phyloP scores from a whole-genome alignment of 2,329 filamentous ascomycete genomes.

The Chaetomium sp. region DNA sequence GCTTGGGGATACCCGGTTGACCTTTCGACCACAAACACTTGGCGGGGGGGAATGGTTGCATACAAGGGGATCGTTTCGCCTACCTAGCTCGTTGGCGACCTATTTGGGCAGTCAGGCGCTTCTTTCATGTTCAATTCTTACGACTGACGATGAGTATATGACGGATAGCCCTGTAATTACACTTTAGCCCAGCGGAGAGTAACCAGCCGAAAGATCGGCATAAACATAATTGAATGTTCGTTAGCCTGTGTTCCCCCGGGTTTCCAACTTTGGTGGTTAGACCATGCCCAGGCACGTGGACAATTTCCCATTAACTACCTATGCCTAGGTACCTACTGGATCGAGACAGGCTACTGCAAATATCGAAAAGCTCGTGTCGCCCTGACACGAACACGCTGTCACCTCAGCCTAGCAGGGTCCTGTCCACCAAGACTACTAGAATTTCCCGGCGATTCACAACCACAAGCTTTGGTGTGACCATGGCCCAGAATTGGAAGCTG shows the following conservation, averaged over 20 bases:
- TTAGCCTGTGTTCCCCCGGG: background rate
- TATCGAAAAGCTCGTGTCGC: background rate
- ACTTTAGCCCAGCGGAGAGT: background rate
- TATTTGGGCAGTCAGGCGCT: slow-evolving; percentile 1
- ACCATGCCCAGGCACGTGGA: background rate
- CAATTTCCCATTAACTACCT: background rate
- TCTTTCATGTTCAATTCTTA: slow-evolving; percentile 22
- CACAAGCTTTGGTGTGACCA: background rate
- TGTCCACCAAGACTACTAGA: background rate
- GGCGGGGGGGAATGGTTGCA: background rate
- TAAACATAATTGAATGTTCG: slow-evolving; percentile 19
- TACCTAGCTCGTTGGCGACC: background rate
- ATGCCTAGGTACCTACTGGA: background rate
- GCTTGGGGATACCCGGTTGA: slow-evolving; percentile 4
- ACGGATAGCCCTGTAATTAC: slow-evolving; percentile 16
- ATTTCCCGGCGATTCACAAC: slow-evolving; percentile 10
- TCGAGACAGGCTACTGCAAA: background rate
- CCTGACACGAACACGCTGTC: background rate
- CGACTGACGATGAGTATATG: slow-evolving; percentile 24
- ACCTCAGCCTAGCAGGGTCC: background rate
- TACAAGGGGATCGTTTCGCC: background rate
- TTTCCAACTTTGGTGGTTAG: background rate
- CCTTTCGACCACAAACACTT: background rate
- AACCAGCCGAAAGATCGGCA: background rate
- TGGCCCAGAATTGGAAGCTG: background rate